Evolutionary conservation across 2,329 filamentous ascomycete species (phyloP).

Genomic region (Dactylellina cionopaga): DNA sequence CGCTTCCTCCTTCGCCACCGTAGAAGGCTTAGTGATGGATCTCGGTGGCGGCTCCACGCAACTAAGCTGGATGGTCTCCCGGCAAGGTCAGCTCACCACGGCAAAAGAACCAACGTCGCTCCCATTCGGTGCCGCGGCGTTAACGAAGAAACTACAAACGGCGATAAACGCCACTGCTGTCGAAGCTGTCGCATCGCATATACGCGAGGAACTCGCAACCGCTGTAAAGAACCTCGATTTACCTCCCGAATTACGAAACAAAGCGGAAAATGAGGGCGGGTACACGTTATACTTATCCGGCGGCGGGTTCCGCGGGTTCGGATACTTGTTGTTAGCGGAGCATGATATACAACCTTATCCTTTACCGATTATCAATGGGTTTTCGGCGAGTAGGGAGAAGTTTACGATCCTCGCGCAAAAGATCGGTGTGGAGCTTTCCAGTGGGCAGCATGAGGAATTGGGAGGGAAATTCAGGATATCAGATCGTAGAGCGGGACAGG

Average conservation of each 20-base stretch:
- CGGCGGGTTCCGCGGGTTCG: conserved; percentile 89
- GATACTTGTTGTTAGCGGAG: conserved; percentile 84
- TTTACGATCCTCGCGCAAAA: conserved; percentile 64
- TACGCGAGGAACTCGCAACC: conserved; percentile 68
- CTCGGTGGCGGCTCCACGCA: conserved; percentile 80
- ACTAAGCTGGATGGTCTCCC: conserved; percentile 72
- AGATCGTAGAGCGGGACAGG: conserved; percentile 79
- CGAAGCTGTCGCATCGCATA: conserved; percentile 65
- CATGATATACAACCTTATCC: conserved; percentile 81
- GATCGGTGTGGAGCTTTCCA: conserved; percentile 56
- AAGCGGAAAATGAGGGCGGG: conserved; percentile 63
- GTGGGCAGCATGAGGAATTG: conserved; percentile 58
- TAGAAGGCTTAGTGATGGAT: conserved; percentile 86
- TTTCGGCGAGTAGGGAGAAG: conserved; percentile 70
- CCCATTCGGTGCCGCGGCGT: conserved; percentile 75
- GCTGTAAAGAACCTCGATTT: conserved; percentile 70
- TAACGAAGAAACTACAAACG: conserved; percentile 67
- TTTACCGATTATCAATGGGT: conserved; percentile 82
- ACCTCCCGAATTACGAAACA: conserved; percentile 65
- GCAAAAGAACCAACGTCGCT: conserved; percentile 70
- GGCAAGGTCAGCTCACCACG: conserved; percentile 65
- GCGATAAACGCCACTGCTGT: conserved; percentile 63
- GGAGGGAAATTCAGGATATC: conserved; percentile 74
- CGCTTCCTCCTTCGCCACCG: conserved; percentile 74
- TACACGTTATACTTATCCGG: conserved; percentile 85